Evolutionary conservation across 805 yeast species (phyloP), one percentile per base, ranked within the genome.

Genomic region (Hanseniaspora hatyaiensis): DNA sequence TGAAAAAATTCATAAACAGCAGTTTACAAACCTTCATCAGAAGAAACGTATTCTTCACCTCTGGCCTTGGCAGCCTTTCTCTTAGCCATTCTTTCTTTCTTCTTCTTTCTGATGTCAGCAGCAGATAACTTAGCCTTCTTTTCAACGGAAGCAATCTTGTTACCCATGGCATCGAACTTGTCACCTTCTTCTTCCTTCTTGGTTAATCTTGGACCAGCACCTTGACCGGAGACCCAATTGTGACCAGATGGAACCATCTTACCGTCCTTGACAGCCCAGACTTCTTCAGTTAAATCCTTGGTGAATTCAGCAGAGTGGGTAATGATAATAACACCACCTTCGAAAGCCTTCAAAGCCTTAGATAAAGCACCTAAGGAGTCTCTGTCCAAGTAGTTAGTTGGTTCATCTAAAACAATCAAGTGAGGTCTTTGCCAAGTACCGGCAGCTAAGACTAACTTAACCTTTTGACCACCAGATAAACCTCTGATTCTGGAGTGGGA

Each of bases 391-490:
- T 89, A 92, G 77, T 89, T 89, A 65, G 98, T 92, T 74, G 98
- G 98, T 79, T 89, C 98, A 77, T 92, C 98, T 72, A 92, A 83
- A 62, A 92, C 98, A 64, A 92, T 88, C 77, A 92, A 79, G 71
- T 92, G 98, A 68, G 98, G 98, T 80, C 97, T 89, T 78, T 89
- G 96, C 98, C 98, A 92, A 53, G 97, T 88, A 82, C 97, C 86
- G 73, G 97, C 98, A 73, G 99, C 99, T 65, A 92, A 76, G 65
- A 92, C 98, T 70, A 92, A 83, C 77, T 92, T 92, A 73, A 92
- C 98, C 82, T 92, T 92, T 80, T 92, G 98, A 78, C 98, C 98
- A 82, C 98, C 98, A 62, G 98, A 92, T 66, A 92, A 80, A 84
- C 98, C 97, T 79, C 96, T 88, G 72, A 92, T 92, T 79, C 96